Base-by-base conservation (phyloP, 441 rosid species). In the Monsonia emarginata region DNA sequence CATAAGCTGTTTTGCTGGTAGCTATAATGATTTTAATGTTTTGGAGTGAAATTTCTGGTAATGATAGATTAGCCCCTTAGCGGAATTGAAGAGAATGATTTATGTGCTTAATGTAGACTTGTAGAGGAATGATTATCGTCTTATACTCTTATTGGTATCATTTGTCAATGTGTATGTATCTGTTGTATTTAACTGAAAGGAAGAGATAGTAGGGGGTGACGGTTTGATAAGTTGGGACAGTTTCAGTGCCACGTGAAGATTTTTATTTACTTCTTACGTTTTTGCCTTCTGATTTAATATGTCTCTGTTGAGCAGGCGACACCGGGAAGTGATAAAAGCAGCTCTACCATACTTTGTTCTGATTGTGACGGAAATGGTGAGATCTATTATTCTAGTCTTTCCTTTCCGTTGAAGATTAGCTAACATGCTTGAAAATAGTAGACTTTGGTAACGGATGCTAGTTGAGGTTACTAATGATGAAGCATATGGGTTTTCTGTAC, bases 321-420 rank as follows among this genome's bases (percentile, higher is more conserved):
- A 67, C 71, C 13, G 9, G 67, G 68, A 16, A 64, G 75, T 63
- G 61, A 69, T 38, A 79, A 63, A 60, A 74, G 80, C 31, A 36
- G 44, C 44, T 72, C 5, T 5, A 7, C 26, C 67, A 75, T 86
- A 22, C 56, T 86, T 0, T 82, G 91, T 73, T 60, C 34, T 60
- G 72, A 81, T 59, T 84, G 86, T 60, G 82, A 78, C 46, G 87
- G 85, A 63, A 83, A 81, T 62, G 89, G 85, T 79, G 75, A 69
- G 38, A 31, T 68, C 16, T 36, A 6, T 9, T 52, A 48, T 48
- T 48, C 4, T 6, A 18, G 24, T 6, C 14, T 18, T 19, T 1
- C 22, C 56, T 19, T 16, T 48, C 16, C 4, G 21, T 16, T 42
- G 5, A 7, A 44, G 8, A 14, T 44, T 44, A 44, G 9, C 56